Conservation (phyloP, 129 eudicot genomes). For the Silybum marianum region DNA sequence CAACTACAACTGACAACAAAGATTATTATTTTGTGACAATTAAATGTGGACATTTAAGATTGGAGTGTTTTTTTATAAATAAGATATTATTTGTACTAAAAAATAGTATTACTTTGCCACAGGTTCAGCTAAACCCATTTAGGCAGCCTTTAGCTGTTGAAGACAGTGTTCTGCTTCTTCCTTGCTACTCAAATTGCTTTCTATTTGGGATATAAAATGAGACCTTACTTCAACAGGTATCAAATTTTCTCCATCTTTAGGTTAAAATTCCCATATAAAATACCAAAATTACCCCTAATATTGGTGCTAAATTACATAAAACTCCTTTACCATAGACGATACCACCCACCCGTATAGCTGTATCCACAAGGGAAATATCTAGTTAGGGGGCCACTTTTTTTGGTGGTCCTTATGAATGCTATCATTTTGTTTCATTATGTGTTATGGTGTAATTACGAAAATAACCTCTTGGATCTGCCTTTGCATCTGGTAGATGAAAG, state of each 20-base stretch:
- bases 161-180: constrained; percentile 65
- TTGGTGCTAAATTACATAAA: background rate
- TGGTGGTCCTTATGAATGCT: background rate
- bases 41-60: background rate
- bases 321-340: background rate
- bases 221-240: background rate
- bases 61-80: background rate
- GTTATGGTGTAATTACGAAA: background rate
- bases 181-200: constrained; percentile 95
- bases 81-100: background rate
- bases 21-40: background rate
- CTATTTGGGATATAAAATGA: constrained; percentile 64
- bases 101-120: constrained; percentile 24
- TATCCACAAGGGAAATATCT: too few relatives aligned
- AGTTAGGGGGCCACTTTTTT: background rate
- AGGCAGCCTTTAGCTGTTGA: constrained; percentile 87
- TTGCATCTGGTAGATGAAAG: background rate
- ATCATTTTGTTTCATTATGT: background rate
- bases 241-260: background rate
- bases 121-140: constrained; percentile 90
- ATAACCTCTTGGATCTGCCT: background rate
- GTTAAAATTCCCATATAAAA: background rate
- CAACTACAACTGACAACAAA: background rate
- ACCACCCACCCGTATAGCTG: too few relatives aligned
- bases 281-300: background rate